phyloP scores from a whole-genome alignment of 352 stramenopile genomes.

The Globisporangium acanthophoron region DNA sequence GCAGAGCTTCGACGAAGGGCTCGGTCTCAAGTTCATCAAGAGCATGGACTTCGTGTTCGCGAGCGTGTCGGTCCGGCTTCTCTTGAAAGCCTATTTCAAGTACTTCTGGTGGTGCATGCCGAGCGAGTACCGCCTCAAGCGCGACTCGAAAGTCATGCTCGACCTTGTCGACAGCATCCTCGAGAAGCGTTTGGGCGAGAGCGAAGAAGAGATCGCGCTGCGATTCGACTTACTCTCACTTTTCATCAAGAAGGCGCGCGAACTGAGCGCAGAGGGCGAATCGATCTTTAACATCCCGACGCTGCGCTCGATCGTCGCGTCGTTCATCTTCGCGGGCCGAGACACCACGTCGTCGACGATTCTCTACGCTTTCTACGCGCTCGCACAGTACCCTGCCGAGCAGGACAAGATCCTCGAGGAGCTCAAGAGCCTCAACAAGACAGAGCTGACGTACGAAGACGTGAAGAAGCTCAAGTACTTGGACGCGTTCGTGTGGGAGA shows the following conservation, averaged over 20 bases:
- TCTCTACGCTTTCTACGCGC: constrained; percentile 42
- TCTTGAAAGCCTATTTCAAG: constrained; percentile 60
- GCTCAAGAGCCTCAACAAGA: constrained; percentile 11
- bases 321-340: not conserved
- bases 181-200: constrained; percentile 26
- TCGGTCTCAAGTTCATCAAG: constrained; percentile 23
- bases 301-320: not conserved
- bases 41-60: constrained; percentile 48
- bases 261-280: constrained; percentile 12
- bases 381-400: constrained; percentile 45
- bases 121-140: constrained; percentile 32
- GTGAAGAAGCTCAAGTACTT: constrained; percentile 61
- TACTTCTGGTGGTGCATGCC: constrained; percentile 9
- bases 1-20: constrained; percentile 24
- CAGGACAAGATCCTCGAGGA: constrained; percentile 50
- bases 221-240: constrained; percentile 40
- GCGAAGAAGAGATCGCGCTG: constrained; percentile 18
- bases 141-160: constrained; percentile 15
- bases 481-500: constrained; percentile 66
- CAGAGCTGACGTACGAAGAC: constrained; percentile 37
- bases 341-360: constrained; percentile 1
- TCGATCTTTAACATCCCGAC: not conserved
- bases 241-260: constrained; percentile 43
- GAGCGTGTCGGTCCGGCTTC: constrained; percentile 34
- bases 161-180: constrained; percentile 38